These are phyloP conservation scores for Tetrapyrgos nigripes DNA, from an alignment of 1,284 basidiomycete genomes.

Conservation along the genomic window DNA sequence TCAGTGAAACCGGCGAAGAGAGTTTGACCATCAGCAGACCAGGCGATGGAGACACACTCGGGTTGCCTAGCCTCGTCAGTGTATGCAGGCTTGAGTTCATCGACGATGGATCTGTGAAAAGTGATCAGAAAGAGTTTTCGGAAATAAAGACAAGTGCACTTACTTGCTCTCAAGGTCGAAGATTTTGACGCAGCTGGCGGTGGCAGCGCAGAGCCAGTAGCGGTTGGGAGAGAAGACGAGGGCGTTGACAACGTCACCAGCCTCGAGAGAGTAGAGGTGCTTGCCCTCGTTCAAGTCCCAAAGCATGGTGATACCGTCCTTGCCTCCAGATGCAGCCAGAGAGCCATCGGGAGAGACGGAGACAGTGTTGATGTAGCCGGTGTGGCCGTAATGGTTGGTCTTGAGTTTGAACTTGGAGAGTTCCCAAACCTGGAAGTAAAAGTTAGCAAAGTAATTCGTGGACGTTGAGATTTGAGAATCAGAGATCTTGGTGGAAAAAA, in stretches of 20 bases:
- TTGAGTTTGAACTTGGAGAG: constrained; percentile 99
- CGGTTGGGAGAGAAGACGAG: constrained; percentile 99
- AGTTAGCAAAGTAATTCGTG: no score
- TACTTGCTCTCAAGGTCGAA: constrained; percentile 98
- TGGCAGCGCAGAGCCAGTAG: constrained; percentile 99
- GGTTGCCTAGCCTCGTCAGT: constrained; percentile 87
- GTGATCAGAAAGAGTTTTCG: constrained; percentile 11
- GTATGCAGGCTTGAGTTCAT: constrained; percentile 97
- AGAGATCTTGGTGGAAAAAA: constrained; percentile 66
- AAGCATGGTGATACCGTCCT: constrained; percentile 99
- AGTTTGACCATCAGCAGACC: constrained; percentile 98
- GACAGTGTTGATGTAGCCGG: constrained; percentile 99
- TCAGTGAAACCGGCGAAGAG: constrained; percentile 96
- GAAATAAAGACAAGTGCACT: constrained; percentile 40
- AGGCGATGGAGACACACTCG: constrained; percentile 97
- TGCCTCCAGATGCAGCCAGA: constrained; percentile 98
- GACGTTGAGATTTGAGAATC: no score
- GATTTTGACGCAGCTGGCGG: constrained; percentile 98
- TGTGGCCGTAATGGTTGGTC: constrained; percentile 99
- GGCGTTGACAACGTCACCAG: constrained; percentile 98
- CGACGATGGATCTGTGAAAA: constrained; percentile 89
- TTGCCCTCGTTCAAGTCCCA: constrained; percentile 99
- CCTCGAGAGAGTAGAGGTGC: constrained; percentile 99
- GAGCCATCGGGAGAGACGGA: constrained; percentile 99
- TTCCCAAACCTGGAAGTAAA: constrained; percentile 93